Evolutionary conservation across 768 basidiomycete species (phyloP), one percentile per base, ranked within the genome.

Genomic region (Pleurotus eryngii): DNA sequence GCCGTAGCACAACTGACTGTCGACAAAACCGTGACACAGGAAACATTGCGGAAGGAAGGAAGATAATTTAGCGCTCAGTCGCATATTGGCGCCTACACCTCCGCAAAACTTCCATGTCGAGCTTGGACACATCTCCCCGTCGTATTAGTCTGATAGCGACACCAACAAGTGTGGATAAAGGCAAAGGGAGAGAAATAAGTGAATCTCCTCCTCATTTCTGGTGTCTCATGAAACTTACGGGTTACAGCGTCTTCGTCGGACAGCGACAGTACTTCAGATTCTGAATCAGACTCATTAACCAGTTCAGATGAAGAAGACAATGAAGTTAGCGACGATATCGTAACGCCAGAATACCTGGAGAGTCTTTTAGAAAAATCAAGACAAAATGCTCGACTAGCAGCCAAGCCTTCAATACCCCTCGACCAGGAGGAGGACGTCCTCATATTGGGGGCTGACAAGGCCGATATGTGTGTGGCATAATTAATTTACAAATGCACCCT

Each of bases 331-430:
- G 72, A 74, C 4, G 77, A 82, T 45, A 55, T 56, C 20, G 72
- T 85, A 26, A 84, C 83, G 0, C 73, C 76, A 39, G 83, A 85
- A 62, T 84, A 84, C 58, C 76, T 90, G 4, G 76, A 85, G 30
- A 85, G 80, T 5, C 70, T 90, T 0, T 71, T 92, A 11, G 79
- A 84, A 59, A 82, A 80, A 56, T 89, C 89, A 15, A 76, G 79
- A 62, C 68, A 76, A 64, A 83, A 80, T 66, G 80, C 69, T 38
- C 63, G 69, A 59, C 62, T 74, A n/a, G 64, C 63, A 20, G 57
- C 57, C 46, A 75, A 63, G 66, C 68, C 49, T 59, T 58, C 62
- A 38, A 63, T 63, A 22, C 12, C 65, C 42, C 62, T 62, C 49
- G 55, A 61, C 11, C 63, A 62, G 24, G 80, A 81, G 56, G 84